Base-by-base conservation (phyloP, 805 yeast genomes). In the Scheffersomyces coipomensis region DNA sequence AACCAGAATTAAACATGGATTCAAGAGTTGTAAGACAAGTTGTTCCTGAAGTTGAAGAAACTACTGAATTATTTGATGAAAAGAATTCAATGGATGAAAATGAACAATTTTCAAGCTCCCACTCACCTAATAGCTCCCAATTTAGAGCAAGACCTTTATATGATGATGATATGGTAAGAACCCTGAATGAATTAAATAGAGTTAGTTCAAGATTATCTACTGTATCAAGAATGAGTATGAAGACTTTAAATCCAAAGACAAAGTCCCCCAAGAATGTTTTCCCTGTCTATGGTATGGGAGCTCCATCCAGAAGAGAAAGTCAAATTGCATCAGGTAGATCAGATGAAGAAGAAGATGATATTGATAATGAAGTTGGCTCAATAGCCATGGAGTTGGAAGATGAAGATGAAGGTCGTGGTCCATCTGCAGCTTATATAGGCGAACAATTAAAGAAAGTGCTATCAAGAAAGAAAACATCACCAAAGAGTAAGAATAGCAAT, bases 241-340 rank as follows among this genome's bases (percentile, higher is more conserved):
- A 10, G 33, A 27, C 29, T 29, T 8, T 13, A 16, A 21, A 27
- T 29, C 16, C 34, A 18, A 13, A 43, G 8, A 29, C 19, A 5
- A 53, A 56, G 33, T 82, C 89, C 1, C 95, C 91, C 3, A 77
- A 77, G 19, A 88, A 88, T 44, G 89, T 85, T 1, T 85, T 85
- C 61, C 93, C 95, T 0, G 90, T 85, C 2, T 69, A 70, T 48
- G 91, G 87, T 1, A 84, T 85, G 91, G 89, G 87, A 1, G 70
- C 67, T 9, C 85, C 91, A 2, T 56, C 76, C 30, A 61, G 58
- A 19, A 64, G 75, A 38, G 90, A 85, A 49, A 63, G 62, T 33
- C 67, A 82, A 0, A 79, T 85, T 38, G 88, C 88, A 3, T 38
- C 35, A n/a, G 42, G 35, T 16, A 13, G 15, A 17, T 5, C 5